Percentiles rank a stretch among this genome's conserved stretches.
phyloP scores from a whole-genome alignment of 2,329 filamentous ascomycete genomes.

The Epichloe hybrida region DNA sequence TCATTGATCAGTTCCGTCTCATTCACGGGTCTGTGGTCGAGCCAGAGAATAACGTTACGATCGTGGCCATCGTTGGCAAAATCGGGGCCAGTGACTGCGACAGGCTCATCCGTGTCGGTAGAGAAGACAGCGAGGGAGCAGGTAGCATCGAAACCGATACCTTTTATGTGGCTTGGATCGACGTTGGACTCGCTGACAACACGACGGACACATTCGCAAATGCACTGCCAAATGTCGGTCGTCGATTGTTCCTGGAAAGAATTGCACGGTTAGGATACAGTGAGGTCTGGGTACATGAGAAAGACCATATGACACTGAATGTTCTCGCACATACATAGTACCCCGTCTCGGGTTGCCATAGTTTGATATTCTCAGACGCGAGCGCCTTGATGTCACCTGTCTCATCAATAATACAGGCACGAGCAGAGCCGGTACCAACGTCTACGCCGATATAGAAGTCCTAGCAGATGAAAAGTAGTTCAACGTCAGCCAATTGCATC shows the following conservation, averaged over 20 bases:
- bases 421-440: conserved; percentile 88
- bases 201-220: conserved; percentile 75
- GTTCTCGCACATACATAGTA: conserved; percentile 44
- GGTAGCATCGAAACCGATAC: conserved; percentile 96
- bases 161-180: conserved; percentile 61
- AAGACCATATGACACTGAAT: background rate
- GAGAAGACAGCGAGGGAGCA: conserved; percentile 90
- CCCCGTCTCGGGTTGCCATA: conserved; percentile 65
- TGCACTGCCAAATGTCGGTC: conserved; percentile 89
- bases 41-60: conserved; percentile 92
- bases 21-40: conserved; percentile 82
- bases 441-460: conserved; percentile 74
- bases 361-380: conserved; percentile 61
- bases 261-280: background rate
- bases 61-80: conserved; percentile 67
- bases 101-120: conserved; percentile 76
- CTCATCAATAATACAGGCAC: conserved; percentile 89
- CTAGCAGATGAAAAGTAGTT: conserved; percentile 15
- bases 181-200: conserved; percentile 73
- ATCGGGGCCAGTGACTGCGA: conserved; percentile 77
- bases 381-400: conserved; percentile 75
- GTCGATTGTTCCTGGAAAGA: conserved; percentile 77
- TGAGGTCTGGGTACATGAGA: background rate
- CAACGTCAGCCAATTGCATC: background rate
- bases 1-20: conserved; percentile 91